These are phyloP conservation scores for Ophiostoma perfectum DNA, from an alignment of 2,329 filamentous ascomycete genomes.

Conservation along the genomic window DNA sequence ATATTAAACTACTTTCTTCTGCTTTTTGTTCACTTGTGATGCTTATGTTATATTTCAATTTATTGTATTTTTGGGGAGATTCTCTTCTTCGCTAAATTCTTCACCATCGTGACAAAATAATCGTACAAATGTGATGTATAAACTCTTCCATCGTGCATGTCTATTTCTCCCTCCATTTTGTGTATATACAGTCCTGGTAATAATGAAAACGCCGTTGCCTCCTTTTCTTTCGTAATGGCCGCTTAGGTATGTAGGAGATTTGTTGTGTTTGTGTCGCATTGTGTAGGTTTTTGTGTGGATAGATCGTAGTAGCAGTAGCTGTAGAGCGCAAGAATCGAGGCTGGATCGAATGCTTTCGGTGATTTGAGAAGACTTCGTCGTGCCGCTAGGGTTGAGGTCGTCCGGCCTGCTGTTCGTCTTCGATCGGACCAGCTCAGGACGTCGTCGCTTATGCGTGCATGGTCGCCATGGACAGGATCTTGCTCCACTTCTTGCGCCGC, in stretches of 20 bases:
- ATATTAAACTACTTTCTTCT: not conserved
- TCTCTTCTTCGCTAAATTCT: not conserved
- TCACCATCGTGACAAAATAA: not conserved
- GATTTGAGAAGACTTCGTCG: not conserved
- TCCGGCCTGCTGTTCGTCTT: not conserved
- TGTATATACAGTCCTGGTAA: constrained; percentile 15
- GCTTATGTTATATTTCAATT: not conserved
- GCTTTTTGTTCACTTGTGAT: not conserved
- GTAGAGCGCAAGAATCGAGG: not conserved
- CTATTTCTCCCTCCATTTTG: not conserved
- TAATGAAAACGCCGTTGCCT: constrained; percentile 11
- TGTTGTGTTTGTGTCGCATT: not conserved
- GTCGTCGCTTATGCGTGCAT: constrained; percentile 46
- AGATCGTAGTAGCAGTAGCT: too few species aligned
- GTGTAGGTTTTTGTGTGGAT: not conserved
- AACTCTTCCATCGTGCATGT: not conserved
- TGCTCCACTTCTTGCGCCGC: constrained; percentile 92
- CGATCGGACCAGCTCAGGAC: not conserved
- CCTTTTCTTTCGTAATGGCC: constrained; percentile 7
- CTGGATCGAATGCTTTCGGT: not conserved
- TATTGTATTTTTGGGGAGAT: not conserved
- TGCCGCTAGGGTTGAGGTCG: not conserved
- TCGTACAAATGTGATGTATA: constrained; percentile 3
- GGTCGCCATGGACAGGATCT: constrained; percentile 92
- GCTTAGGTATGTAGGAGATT: not conserved